Evolutionary conservation across 2,329 filamentous ascomycete species (phyloP), one percentile per base, ranked within the genome.

Genomic region (Aurifilum marmelostoma): DNA sequence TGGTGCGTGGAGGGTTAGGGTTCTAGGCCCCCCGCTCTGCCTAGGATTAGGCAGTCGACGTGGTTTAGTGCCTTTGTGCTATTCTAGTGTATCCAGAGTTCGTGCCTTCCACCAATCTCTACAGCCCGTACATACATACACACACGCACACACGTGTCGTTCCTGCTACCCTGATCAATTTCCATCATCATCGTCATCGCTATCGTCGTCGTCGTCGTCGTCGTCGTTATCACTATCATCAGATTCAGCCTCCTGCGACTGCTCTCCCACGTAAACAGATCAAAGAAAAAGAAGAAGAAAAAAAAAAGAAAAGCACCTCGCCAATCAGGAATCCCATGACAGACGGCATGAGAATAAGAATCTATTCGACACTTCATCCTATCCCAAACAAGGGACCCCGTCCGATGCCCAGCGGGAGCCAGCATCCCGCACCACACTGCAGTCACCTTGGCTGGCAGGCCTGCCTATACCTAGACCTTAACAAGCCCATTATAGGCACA

Each of bases 311-410:
- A 14, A 14, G 14, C 12, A 29, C 27, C 8, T 34, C 14, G 14
- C 18, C 27, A n/a, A 34, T 34, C 34, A 34, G 8, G 34, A 34
- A 34, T n/a, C n/a, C n/a, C n/a, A n/a, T n/a, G n/a, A n/a, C n/a
- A n/a, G 32, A 29, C 54, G 16, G 18, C 27, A 34, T 12, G 54
- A 18, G 56, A 59, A 37, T 2, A 16, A 37, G 8, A 11, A 21
- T 59, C 56, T 59, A 59, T 59, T n/a, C 56, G 56, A 59, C 29
- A 59, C 56, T 59, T 11, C 16, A 59, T 37, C 29, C 21, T 32
- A 37, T 59, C 56, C 29, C 56, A 59, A n/a, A 59, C 56, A 59
- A 37, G 56, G 56, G 16, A 21, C 37, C 37, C 50, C 61, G 41
- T 47, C 61, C 61, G 39, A 63, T 29, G 39, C 50, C 18, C 32